Evolutionary conservation across 2,329 filamentous ascomycete genomes (phyloP), one percentile per base, ranked within the genome.

Genomic region (Ophiognomonia clavigignenti-juglandacearum): DNA sequence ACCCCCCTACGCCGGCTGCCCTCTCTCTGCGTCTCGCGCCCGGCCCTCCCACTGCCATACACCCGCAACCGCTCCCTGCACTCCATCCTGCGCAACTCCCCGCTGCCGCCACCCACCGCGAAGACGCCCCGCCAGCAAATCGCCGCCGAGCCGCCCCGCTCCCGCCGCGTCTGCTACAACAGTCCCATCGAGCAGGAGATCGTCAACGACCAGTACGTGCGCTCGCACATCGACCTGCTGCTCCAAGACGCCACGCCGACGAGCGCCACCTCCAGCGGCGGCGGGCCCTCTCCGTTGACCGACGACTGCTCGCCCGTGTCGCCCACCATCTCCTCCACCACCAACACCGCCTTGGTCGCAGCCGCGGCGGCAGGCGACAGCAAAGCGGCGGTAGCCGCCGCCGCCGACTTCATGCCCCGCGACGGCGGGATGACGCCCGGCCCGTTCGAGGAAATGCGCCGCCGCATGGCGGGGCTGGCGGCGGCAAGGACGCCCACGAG

Each of bases 61-160:
- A 75, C 68, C 2, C 80, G 80, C 52, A 75, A 80, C 27, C 72
- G 73, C 47, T 68, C 70, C 35, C 72, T 84, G 9, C 80, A 77
- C 59, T 83, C 79, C 62, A 85, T 85, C 56, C 71, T 85, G 19
- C 76, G 80, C 44, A 85, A 85, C 67, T 85, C 81, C 4, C 81
- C 81, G 16, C 68, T 84, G 6, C 78, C 79, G 18, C 75, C 77
- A 1, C 62, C 68, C 3, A 75, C 65, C 18, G 69, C 74, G 3
- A 65, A 67, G 26, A 73, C 75, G 2, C 69, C 72, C 48, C 69
- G 77, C 31, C 72, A 76, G 51, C 64, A 70, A 23, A 74, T 77
- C 11, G 62, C 81, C 14, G 71, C 75, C 36, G 76, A 54, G 73
- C 74, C 1, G 69, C 72, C 24, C 6, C 6, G 6, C 6, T 10